Conservation (phyloP, 345 rosid species). For the Leavenworthia alabamica region DNA sequence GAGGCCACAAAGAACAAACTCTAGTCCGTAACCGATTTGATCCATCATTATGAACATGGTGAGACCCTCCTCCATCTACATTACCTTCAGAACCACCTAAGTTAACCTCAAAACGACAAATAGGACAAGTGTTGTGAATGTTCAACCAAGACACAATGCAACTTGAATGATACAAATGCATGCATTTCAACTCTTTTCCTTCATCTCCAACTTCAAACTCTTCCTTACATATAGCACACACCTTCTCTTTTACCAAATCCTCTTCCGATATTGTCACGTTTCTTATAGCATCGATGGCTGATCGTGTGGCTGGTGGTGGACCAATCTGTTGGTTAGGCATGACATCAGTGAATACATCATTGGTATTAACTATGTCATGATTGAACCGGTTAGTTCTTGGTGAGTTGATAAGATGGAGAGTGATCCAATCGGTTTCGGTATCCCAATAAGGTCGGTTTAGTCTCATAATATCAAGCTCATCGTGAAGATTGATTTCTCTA, state of each 20-base stretch:
- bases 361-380: constrained; percentile 3
- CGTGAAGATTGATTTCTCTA: constrained; percentile 29
- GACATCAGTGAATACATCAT: constrained; percentile 19
- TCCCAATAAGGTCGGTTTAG: constrained; percentile 40
- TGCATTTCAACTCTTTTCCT: constrained; percentile 53
- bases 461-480: constrained; percentile 48
- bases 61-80: neutral
- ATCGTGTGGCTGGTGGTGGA: constrained; percentile 42
- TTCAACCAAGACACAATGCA: constrained; percentile 73
- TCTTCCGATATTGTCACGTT: constrained; percentile 29
- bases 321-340: constrained; percentile 33
- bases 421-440: constrained; percentile 45
- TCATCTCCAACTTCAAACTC: constrained; percentile 50
- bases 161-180: constrained; percentile 60
- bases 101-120: constrained; percentile 49
- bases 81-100: neutral
- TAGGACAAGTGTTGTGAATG: constrained; percentile 66
- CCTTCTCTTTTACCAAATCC: constrained; percentile 30
- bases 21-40: constrained; percentile 1
- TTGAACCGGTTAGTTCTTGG: constrained; percentile 2
- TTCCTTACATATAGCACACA: constrained; percentile 76
- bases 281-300: constrained; percentile 50
- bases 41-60: neutral
- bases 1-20: constrained; percentile 17
- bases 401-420: constrained; percentile 39